A percentile compares a stretch with the other conserved stretches of the same genome.
Conservation (phyloP, 2,329 filamentous ascomycete genomes). For the Arachnomyces sp. region DNA sequence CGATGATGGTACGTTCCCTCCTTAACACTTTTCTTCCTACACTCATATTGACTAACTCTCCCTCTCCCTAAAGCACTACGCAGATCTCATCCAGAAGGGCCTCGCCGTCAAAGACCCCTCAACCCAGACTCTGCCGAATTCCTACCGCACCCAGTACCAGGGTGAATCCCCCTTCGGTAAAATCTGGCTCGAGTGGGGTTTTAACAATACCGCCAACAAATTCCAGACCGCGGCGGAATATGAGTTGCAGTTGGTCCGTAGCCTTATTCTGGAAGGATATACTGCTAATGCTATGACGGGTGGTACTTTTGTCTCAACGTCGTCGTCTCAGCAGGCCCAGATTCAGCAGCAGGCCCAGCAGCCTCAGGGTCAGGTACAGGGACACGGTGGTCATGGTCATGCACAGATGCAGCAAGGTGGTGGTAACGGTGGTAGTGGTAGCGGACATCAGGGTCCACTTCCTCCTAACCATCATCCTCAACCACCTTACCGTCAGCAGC, state of each 20-base stretch:
- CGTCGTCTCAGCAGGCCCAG: no score
- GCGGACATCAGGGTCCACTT: no score
- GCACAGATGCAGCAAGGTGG: no score
- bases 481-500: no score
- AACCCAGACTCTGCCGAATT: conserved; percentile 8
- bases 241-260: conserved; percentile 7
- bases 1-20: conserved; percentile 20
- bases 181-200: conserved; percentile 12
- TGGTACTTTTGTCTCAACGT: no score
- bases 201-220: conserved; percentile 8
- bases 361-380: no score
- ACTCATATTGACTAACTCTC: background rate
- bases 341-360: no score
- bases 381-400: no score
- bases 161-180: conserved; percentile 12
- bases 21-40: background rate
- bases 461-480: no score
- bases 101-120: conserved; percentile 6
- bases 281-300: no score
- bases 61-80: conserved; percentile 10
- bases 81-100: conserved; percentile 9
- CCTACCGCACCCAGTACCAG: conserved; percentile 9
- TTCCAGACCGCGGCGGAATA: conserved; percentile 12
- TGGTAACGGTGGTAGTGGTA: no score
- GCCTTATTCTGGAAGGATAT: conserved; percentile 9